Evolutionary conservation across 2,329 filamentous ascomycete genomes (phyloP).

Genomic region (Alternaria postmessia): DNA sequence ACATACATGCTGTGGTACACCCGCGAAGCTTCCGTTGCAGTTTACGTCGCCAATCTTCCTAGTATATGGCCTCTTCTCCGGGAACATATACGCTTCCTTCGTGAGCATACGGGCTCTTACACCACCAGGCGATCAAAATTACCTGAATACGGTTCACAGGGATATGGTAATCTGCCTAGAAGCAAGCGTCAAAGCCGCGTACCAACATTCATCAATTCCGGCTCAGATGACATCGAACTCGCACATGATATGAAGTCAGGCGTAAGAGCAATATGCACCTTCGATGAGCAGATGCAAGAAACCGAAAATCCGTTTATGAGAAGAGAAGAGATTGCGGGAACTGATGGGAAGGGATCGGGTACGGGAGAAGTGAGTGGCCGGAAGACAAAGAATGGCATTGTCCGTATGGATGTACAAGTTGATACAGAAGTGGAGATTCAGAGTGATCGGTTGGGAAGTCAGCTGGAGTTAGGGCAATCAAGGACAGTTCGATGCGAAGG

Average conservation of each 20-base stretch:
- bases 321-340: conserved; percentile 23
- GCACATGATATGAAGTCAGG: conserved; percentile 19
- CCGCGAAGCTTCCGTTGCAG: conserved; percentile 62
- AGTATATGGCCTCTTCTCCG: conserved; percentile 62
- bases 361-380: conserved; percentile 5
- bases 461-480: conserved; percentile 7
- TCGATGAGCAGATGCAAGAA: conserved; percentile 10
- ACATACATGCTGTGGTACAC: conserved; percentile 61
- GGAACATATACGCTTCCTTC: conserved; percentile 51
- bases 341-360: conserved; percentile 26
- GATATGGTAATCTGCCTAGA: conserved; percentile 28
- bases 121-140: conserved; percentile 18
- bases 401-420: conserved; percentile 32
- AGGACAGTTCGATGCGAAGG: conserved; percentile 21
- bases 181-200: conserved; percentile 16
- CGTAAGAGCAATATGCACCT: conserved; percentile 14
- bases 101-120: conserved; percentile 32
- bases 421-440: conserved; percentile 41
- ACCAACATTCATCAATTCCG: conserved; percentile 14
- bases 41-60: conserved; percentile 63
- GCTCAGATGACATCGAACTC: conserved; percentile 36
- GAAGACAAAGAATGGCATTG: conserved; percentile 15
- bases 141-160: conserved; percentile 27
- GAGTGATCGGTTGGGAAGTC: conserved; percentile 24
- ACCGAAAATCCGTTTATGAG: conserved; percentile 17